A percentile compares a stretch with the other conserved stretches of the same genome.
Evolutionary conservation across 1,284 basidiomycete species (phyloP).

Genomic region (Coniferiporia weirii): DNA sequence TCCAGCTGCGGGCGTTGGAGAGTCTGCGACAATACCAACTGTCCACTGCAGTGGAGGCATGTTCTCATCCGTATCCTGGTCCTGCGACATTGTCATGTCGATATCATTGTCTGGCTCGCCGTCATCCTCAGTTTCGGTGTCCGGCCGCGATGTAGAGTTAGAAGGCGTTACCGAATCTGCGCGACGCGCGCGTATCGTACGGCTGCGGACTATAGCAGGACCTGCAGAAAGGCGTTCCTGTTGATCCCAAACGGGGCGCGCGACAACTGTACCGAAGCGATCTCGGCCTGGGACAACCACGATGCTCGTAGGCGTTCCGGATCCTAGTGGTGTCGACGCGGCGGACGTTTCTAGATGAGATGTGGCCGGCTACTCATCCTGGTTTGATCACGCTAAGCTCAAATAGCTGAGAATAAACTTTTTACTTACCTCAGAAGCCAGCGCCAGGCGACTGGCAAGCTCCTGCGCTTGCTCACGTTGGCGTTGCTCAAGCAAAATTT

Average conservation of each 20-base stretch:
- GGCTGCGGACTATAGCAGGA: slow-evolving; percentile 24
- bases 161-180: slow-evolving; percentile 48
- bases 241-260: slow-evolving; percentile 53
- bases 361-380: slow-evolving; percentile 33
- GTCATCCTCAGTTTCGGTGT: slow-evolving; percentile 70
- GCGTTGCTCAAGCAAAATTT: slow-evolving; percentile 46
- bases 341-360: slow-evolving; percentile 49
- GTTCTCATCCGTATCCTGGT: slow-evolving; percentile 40
- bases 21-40: slow-evolving; percentile 61
- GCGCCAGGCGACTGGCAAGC: slow-evolving; percentile 49
- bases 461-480: slow-evolving; percentile 56
- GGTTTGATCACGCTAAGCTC: too few relatives aligned
- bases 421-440: slow-evolving; percentile 2
- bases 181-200: slow-evolving; percentile 29
- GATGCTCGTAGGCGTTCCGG: slow-evolving; percentile 53
- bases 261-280: slow-evolving; percentile 71
- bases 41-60: slow-evolving; percentile 40
- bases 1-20: slow-evolving; percentile 29
- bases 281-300: slow-evolving; percentile 54
- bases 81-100: slow-evolving; percentile 41
- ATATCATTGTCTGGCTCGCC: slow-evolving; percentile 34
- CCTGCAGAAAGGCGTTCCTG: slow-evolving; percentile 18
- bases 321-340: slow-evolving; percentile 51
- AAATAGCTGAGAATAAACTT: too few relatives aligned
- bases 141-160: slow-evolving; percentile 53